phyloP scores from a whole-genome alignment of 352 stramenopile genomes.

The Phytophthora nicotianae region DNA sequence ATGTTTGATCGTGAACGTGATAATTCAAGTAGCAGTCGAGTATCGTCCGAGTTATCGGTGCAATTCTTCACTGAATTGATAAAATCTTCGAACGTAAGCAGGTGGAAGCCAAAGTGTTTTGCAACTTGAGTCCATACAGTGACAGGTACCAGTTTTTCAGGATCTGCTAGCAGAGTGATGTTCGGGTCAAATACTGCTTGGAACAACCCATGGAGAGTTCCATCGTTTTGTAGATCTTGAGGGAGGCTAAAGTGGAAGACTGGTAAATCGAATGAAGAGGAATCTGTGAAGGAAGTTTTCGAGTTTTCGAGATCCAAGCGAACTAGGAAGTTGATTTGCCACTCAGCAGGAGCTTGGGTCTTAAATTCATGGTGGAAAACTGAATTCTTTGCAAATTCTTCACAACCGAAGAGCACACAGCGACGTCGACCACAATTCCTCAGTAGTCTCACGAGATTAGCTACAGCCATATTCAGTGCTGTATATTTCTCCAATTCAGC shows the following conservation, averaged over 20 bases:
- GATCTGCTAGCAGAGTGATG: slow-evolving; percentile 39
- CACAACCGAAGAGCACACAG: slow-evolving; percentile 34
- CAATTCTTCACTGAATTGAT: slow-evolving; percentile 27
- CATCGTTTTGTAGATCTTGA: neutral
- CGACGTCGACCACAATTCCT: slow-evolving; percentile 28
- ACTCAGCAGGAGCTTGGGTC: slow-evolving; percentile 13
- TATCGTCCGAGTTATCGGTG: slow-evolving; percentile 17
- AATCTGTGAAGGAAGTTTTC: neutral
- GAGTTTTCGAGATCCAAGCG: slow-evolving; percentile 12
- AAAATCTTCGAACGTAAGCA: slow-evolving; percentile 39
- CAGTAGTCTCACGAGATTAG: slow-evolving; percentile 19
- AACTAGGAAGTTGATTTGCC: slow-evolving; percentile 33
- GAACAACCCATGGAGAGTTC: slow-evolving; percentile 32
- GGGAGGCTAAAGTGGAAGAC: slow-evolving; percentile 13
- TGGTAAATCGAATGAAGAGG: slow-evolving; percentile 15
- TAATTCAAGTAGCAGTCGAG: slow-evolving; percentile 31
- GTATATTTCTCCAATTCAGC: slow-evolving; percentile 10
- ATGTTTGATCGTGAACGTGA: slow-evolving; percentile 36
- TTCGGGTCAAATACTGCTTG: slow-evolving; percentile 37
- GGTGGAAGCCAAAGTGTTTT: slow-evolving; percentile 28
- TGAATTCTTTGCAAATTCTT: slow-evolving; percentile 20
- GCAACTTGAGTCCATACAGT: slow-evolving; percentile 13
- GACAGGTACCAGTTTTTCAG: slow-evolving; percentile 11
- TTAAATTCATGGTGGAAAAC: slow-evolving; percentile 26
- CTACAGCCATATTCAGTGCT: slow-evolving; percentile 8